phyloP scores from a whole-genome alignment of 805 yeast genomes.

The Pichia californica region DNA sequence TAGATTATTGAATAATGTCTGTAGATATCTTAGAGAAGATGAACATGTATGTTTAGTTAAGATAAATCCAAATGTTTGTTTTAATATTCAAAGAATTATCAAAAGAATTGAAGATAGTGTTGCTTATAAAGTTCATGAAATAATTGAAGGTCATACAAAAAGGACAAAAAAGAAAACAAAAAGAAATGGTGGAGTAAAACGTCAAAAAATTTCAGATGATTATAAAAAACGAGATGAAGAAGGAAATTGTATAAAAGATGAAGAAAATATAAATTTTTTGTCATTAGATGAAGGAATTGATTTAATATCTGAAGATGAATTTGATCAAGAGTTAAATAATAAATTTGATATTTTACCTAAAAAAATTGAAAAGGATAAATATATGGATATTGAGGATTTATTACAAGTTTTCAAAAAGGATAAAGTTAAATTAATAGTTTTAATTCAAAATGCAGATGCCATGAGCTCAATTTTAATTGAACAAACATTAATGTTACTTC shows the following conservation, averaged over 20 bases:
- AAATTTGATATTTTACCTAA: conserved; percentile 11
- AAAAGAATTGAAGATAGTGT: conserved; percentile 13
- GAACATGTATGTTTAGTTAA: conserved; percentile 12
- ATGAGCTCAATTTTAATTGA: conserved; percentile 23
- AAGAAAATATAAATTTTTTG: no score
- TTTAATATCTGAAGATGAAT: conserved; percentile 11
- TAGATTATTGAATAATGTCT: conserved; percentile 27
- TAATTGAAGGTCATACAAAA: background rate
- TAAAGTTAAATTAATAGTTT: conserved; percentile 17
- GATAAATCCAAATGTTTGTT: conserved; percentile 14
- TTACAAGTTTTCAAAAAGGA: conserved; percentile 14
- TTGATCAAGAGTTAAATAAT: background rate
- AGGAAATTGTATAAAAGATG: background rate
- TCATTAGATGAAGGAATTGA: conserved; percentile 14
- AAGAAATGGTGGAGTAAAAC: background rate
- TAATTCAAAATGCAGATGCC: conserved; percentile 33
- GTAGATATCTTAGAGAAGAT: conserved; percentile 16
- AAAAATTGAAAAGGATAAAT: conserved; percentile 5
- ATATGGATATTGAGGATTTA: conserved; percentile 23
- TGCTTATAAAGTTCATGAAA: conserved; percentile 3
- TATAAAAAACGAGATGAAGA: background rate
- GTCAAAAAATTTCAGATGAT: background rate
- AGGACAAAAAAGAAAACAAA: background rate
- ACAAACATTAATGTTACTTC: conserved; percentile 20
- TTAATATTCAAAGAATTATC: conserved; percentile 11